Base-by-base conservation (phyloP, 495 filamentous ascomycete species). In the Pyronema domesticum region DNA sequence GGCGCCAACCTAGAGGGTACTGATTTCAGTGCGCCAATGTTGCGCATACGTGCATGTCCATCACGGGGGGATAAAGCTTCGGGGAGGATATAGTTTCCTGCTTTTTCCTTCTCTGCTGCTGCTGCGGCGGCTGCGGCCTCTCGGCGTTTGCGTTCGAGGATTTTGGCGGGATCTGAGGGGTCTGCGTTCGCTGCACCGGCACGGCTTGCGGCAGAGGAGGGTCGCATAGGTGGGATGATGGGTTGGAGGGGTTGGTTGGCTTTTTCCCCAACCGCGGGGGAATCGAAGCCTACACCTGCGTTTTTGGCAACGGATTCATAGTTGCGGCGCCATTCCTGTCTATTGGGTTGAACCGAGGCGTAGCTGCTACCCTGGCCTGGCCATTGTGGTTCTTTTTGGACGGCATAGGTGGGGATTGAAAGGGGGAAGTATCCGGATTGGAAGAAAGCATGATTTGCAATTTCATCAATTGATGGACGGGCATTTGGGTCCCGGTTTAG, bases 361-460 rank as follows among this genome's bases (percentile, higher is more conserved):
- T 55, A 49, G 37, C 60, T 50, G n/a, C 57, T 54, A 3, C 59
- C 64, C 9, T 47, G 37, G 44, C 56, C 55, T 36, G 60, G 57
- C 59, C 59, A 66, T 6, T 55, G 40, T 36, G 63, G 63, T 19
- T 65, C 59, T 30, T 59, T 51, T 9, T 53, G 57, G 7, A 53
- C 37, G 35, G 64, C 60, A 9, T 37, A 56, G 1, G 52, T 49
- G 3, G 65, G 65, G 23, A 67, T 62, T 13, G 56, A 55, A 17
- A 46, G 60, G 1, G 79, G 78, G 60, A 82, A 69, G 62, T 74
- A 80, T 2, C 79, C 79, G 9, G 71, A 69, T 45, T 76, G 78
- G 68, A 94, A 91, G 66, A 91, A 94, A 10, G 76, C 70, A 64
- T 91, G 86, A 51, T 85, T 79, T 11, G 89, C 85, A 63, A 91